These are phyloP conservation scores for Plectosphaerella plurivora DNA, from an alignment of 2,329 filamentous ascomycete species.

Conservation along the genomic window DNA sequence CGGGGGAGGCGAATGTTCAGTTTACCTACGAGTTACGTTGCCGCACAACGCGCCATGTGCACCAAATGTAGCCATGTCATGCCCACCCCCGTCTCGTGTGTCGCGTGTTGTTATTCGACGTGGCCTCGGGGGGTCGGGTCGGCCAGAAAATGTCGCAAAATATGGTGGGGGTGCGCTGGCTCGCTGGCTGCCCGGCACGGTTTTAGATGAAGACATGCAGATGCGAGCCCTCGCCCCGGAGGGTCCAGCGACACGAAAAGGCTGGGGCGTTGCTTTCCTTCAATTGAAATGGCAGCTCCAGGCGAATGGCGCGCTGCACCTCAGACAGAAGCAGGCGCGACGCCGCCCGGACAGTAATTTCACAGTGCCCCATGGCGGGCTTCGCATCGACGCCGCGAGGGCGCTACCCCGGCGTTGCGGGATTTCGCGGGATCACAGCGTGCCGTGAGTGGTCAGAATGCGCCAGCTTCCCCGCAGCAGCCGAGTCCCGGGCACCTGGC, in stretches of 20 bases:
- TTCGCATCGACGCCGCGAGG: background rate
- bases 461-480: background rate
- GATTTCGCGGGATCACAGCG: conserved; percentile 1
- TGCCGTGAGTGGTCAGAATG: background rate
- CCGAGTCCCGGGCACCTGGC: background rate
- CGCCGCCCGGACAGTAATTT: conserved; percentile 1
- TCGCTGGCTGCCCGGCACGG: background rate
- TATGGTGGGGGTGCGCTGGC: background rate
- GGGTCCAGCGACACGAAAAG: background rate
- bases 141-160: conserved; percentile 1
- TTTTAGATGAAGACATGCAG: background rate
- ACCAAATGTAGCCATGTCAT: too few relatives aligned
- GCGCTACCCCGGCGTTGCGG: background rate
- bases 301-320: background rate
- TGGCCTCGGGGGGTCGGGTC: too few relatives aligned
- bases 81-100: too few relatives aligned
- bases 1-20: too few relatives aligned
- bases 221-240: background rate
- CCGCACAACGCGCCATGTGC: too few relatives aligned
- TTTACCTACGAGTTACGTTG: too few relatives aligned
- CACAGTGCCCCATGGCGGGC: background rate
- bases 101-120: too few relatives aligned
- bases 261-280: background rate
- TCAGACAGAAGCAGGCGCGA: background rate
- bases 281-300: background rate